Conservation (phyloP, 2,329 filamentous ascomycete species). For the Xylariaceae sp. region DNA sequence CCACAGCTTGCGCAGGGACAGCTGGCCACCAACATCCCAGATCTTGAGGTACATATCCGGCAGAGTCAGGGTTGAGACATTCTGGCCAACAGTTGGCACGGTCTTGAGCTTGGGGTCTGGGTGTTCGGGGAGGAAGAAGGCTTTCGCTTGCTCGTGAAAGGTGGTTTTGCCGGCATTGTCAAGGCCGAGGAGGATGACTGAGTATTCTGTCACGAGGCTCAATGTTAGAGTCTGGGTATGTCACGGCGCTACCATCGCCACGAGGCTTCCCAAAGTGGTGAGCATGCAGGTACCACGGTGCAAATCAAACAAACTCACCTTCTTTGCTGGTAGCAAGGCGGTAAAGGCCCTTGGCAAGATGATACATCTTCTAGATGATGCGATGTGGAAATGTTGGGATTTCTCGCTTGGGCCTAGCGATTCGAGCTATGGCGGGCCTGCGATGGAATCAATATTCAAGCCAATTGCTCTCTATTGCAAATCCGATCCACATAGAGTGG, state of each 20-base stretch:
- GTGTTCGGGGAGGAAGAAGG: conserved; percentile 66
- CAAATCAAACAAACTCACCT: conserved; percentile 47
- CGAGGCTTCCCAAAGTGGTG: not conserved
- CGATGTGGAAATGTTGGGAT: no score
- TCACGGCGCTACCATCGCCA: not conserved
- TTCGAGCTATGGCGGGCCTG: no score
- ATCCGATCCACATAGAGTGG: no score
- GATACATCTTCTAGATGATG: conserved; percentile 64
- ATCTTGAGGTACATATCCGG: conserved; percentile 97
- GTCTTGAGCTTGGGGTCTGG: conserved; percentile 71
- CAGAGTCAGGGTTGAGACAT: conserved; percentile 85
- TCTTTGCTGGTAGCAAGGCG: conserved; percentile 96
- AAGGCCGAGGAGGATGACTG: conserved; percentile 90
- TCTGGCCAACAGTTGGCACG: conserved; percentile 94
- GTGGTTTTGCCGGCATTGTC: conserved; percentile 99
- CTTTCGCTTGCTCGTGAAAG: conserved; percentile 93
- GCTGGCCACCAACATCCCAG: conserved; percentile 96
- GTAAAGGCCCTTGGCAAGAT: conserved; percentile 92
- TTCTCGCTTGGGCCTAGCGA: no score
- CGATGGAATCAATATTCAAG: no score
- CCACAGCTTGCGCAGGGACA: conserved; percentile 85
- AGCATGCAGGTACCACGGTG: not conserved
- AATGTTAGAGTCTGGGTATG: conserved; percentile 1
- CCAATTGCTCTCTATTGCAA: no score
- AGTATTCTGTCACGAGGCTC: conserved; percentile 66